Percentiles rank a stretch among this genome's conserved stretches.
These are phyloP conservation scores for Oligophagozyma castellii DNA, from an alignment of 1,139 yeast species.

Conservation along the genomic window DNA sequence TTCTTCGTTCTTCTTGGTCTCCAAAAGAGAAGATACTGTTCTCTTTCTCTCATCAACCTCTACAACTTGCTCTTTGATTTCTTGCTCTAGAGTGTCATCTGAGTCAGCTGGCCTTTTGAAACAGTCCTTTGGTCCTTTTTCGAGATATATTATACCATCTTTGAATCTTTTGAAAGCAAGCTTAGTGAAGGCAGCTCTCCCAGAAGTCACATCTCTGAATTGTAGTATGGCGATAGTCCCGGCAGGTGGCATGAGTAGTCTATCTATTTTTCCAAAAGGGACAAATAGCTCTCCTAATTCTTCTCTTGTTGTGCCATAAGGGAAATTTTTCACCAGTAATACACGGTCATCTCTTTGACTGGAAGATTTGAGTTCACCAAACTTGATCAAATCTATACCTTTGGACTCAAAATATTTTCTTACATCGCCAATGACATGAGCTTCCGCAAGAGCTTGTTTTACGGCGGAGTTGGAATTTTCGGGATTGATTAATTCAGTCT, in stretches of 20 bases:
- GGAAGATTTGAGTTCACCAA: slow-evolving; percentile 30
- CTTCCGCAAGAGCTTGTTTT: slow-evolving; percentile 96
- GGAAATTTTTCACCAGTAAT: slow-evolving; percentile 77
- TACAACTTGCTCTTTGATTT: slow-evolving; percentile 24
- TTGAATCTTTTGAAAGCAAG: slow-evolving; percentile 80
- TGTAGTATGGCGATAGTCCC: slow-evolving; percentile 96
- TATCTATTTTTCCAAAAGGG: slow-evolving; percentile 64
- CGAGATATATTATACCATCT: slow-evolving; percentile 73
- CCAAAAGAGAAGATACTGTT: slow-evolving; percentile 30
- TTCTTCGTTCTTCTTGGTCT: slow-evolving; percentile 13
- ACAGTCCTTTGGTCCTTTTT: slow-evolving; percentile 82
- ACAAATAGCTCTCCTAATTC: slow-evolving; percentile 75
- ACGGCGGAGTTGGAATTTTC: slow-evolving; percentile 82
- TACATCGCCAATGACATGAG: slow-evolving; percentile 86
- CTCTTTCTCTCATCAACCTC: slow-evolving; percentile 32
- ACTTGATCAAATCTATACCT: slow-evolving; percentile 73
- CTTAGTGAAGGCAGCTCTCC: slow-evolving; percentile 80
- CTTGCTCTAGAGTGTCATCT: slow-evolving; percentile 16
- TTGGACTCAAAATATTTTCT: slow-evolving; percentile 71
- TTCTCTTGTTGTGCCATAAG: slow-evolving; percentile 67
- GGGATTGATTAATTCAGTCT: slow-evolving; percentile 77
- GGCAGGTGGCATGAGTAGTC: slow-evolving; percentile 88
- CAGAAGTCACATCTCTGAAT: slow-evolving; percentile 69
- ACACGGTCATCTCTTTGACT: slow-evolving; percentile 73
- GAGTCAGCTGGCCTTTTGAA: slow-evolving; percentile 44